A percentile compares a stretch with the other conserved stretches of the same genome.
These are phyloP conservation scores for Dipodascus albidus DNA, from an alignment of 805 yeast genomes.

Conservation along the genomic window DNA sequence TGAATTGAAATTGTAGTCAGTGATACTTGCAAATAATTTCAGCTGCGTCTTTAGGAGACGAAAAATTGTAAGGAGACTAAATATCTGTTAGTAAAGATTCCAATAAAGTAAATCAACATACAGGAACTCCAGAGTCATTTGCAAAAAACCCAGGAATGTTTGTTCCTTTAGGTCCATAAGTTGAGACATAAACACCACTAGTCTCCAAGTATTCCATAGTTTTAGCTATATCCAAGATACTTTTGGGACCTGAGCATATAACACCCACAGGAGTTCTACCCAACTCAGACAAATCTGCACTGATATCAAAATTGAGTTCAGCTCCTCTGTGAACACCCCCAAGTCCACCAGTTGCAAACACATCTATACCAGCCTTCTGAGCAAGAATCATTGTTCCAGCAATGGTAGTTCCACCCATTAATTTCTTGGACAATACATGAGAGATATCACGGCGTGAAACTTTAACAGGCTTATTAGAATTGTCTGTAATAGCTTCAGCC, in stretches of 20 bases:
- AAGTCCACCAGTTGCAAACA: constrained; percentile 87
- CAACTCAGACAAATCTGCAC: constrained; percentile 80
- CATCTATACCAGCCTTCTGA: constrained; percentile 60
- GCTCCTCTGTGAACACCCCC: constrained; percentile 88
- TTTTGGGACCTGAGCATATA: constrained; percentile 88
- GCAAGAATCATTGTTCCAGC: constrained; percentile 83
- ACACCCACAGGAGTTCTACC: constrained; percentile 77
- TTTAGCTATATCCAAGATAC: constrained; percentile 66
- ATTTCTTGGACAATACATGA: constrained; percentile 45
- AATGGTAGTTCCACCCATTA: constrained; percentile 84
- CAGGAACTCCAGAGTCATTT: constrained; percentile 54
- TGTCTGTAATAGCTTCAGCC: constrained; percentile 22
- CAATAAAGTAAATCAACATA: too few species aligned
- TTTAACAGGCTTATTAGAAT: constrained; percentile 34
- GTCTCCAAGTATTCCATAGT: constrained; percentile 85
- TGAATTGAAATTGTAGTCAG: background rate
- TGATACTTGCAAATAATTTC: constrained; percentile 33
- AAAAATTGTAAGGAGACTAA: constrained; percentile 53
- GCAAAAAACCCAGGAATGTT: constrained; percentile 75
- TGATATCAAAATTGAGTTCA: constrained; percentile 62
- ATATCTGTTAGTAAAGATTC: background rate
- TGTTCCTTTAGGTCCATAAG: constrained; percentile 41
- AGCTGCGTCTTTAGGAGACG: constrained; percentile 50
- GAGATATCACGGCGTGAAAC: constrained; percentile 77
- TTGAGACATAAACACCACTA: constrained; percentile 79